These are phyloP conservation scores for Gardenia jasminoides DNA, from an alignment of 257 asterid genomes.

Conservation along the genomic window DNA sequence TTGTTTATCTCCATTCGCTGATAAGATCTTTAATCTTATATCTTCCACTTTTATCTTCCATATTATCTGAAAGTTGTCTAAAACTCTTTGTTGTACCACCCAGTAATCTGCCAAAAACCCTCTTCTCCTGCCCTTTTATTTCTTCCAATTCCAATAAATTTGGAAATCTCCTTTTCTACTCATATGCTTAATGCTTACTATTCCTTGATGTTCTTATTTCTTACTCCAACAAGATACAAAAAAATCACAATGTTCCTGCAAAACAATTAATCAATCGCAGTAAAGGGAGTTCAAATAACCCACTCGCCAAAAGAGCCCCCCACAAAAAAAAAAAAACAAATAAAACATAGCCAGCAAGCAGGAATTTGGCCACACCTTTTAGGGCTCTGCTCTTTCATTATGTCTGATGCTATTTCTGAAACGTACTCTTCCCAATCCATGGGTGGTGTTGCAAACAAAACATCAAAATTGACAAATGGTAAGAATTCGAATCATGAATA, in stretches of 20 bases:
- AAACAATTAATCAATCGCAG: neutral
- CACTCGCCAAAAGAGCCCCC: neutral
- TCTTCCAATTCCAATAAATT: too few species aligned
- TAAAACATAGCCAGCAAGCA: slow-evolving; percentile 1
- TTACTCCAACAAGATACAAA: neutral
- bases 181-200: too few species aligned
- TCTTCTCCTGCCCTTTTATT: too few species aligned
- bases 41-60: too few species aligned
- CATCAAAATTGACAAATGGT: slow-evolving; percentile 7
- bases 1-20: too few species aligned
- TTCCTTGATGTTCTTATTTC: neutral
- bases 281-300: neutral
- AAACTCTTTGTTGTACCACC: too few species aligned
- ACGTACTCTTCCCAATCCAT: slow-evolving; percentile 99
- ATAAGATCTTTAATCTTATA: too few species aligned
- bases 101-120: too few species aligned
- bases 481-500: neutral
- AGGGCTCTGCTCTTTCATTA: slow-evolving; percentile 93
- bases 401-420: slow-evolving; percentile 83
- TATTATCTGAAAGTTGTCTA: too few species aligned
- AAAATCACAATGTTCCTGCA: neutral
- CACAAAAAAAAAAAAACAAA: too few species aligned
- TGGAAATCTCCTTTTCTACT: too few species aligned
- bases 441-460: slow-evolving; percentile 49
- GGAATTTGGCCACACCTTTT: slow-evolving; percentile 57